Evolutionary conservation across 805 yeast genomes (phyloP), one percentile per base, ranked within the genome.

Genomic region (Metschnikowia corniflorae): DNA sequence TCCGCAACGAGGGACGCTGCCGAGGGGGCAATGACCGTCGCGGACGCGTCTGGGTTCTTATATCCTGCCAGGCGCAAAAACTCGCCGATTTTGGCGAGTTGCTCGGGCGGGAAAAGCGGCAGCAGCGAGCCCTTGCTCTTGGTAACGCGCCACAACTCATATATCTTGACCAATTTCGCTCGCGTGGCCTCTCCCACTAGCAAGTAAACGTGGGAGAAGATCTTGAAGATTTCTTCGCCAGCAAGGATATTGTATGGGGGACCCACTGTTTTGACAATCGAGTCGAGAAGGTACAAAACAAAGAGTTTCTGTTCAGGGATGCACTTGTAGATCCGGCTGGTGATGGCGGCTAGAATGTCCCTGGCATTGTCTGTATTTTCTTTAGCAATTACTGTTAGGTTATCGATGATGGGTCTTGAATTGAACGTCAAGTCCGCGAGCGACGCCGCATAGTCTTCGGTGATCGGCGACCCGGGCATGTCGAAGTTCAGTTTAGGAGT

Each of bases 181-280:
- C 97, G 73, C 12, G 81, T 75, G n/a, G 70, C 61, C 49, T 86
- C 95, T 51, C 79, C 82, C 26, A 86, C 91, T 37, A 82, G 64
- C n/a, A 86, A 73, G 56, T 85, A 93, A 2, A 88, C 81, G 44
- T 77, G 79, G 17, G 84, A 79, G 60, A 83, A 91, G 3, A 85
- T 65, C 47, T 73, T 75, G 62, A 75, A 82, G 31, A 88, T 63
- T 44, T 80, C 79, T 46, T 77, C 70, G 35, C 89, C 82, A 56
- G 93, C 78, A 34, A 85, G 58, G 6, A 79, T 69, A n/a, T 87
- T 85, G 58, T 91, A 93, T 1, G 97, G 97, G 43, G 80, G 74
- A 7, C 97, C 96, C 21, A 86, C 81, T 52, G 82, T 86, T 60
- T 93, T 93, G 63, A 91, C 84, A 31, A 93, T 84, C 13, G 97